phyloP scores from a whole-genome alignment of 495 filamentous ascomycete genomes.

The Podospora australis region DNA sequence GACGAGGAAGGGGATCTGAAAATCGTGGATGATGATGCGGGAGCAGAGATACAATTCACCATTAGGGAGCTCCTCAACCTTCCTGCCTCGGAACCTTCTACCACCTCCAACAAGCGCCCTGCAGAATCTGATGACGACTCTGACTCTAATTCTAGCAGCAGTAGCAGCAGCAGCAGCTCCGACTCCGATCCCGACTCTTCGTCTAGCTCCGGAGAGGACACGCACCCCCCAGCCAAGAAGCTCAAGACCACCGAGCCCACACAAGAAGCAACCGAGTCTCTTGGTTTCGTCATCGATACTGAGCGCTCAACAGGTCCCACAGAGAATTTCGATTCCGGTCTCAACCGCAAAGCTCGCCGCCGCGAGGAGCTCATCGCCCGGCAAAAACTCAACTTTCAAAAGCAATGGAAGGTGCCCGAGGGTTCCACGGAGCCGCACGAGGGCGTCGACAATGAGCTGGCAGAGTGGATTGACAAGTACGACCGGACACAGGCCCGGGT shows the following conservation, averaged over 20 bases:
- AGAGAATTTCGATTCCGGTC: constrained; percentile 1
- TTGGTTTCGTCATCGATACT: too few species aligned
- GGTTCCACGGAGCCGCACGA: constrained; percentile 10
- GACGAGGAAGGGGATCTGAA: too few species aligned
- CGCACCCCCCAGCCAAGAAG: background rate
- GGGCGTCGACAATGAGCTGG: constrained; percentile 14
- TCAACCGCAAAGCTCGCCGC: constrained; percentile 21
- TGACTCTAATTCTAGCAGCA: background rate
- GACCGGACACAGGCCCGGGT: background rate
- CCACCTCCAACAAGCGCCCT: too few species aligned
- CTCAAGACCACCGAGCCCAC: background rate
- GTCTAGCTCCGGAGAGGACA: background rate
- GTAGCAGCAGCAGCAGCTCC: background rate
- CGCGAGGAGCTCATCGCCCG: constrained; percentile 21
- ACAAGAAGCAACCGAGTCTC: too few species aligned
- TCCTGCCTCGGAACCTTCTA: too few species aligned
- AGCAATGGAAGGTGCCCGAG: constrained; percentile 10
- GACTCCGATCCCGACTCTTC: background rate
- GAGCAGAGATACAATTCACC: too few species aligned
- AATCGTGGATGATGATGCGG: too few species aligned
- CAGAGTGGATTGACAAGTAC: constrained; percentile 9
- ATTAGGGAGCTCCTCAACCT: too few species aligned
- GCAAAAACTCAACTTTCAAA: constrained; percentile 16
- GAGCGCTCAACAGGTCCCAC: background rate
- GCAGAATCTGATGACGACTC: too few species aligned